phyloP scores from a whole-genome alignment of 2,329 filamentous ascomycete species.

The Fusarium continuum region DNA sequence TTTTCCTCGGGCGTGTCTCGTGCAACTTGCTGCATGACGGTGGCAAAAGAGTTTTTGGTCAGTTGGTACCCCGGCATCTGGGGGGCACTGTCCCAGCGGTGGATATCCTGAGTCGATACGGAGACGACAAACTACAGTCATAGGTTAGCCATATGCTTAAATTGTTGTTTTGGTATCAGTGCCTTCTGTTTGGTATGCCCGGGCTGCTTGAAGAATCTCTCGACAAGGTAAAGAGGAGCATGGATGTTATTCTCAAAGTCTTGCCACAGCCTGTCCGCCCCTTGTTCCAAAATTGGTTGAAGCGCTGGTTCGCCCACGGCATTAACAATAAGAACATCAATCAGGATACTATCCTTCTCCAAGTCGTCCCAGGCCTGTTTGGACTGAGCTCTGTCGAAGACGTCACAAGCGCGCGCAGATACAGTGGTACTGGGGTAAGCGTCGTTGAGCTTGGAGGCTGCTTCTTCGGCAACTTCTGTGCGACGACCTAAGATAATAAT shows the following conservation, averaged over 20 bases:
- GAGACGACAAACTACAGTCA: constrained; percentile 12
- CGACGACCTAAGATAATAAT: constrained; percentile 51
- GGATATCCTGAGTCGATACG: constrained; percentile 36
- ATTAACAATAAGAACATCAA: constrained; percentile 31
- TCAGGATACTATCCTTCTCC: background rate
- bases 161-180: rapidly evolving
- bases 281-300: constrained; percentile 29
- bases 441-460: constrained; percentile 14
- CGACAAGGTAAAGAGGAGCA: constrained; percentile 22
- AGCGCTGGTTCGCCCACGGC: constrained; percentile 17
- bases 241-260: constrained; percentile 38
- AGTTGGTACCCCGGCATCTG: constrained; percentile 47
- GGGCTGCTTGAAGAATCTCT: constrained; percentile 35
- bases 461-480: background rate
- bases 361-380: constrained; percentile 20
- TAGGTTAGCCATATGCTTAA: rapidly evolving
- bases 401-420: background rate
- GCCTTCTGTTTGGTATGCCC: constrained; percentile 22
- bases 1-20: constrained; percentile 43
- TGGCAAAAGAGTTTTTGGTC: constrained; percentile 50
- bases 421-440: constrained; percentile 13
- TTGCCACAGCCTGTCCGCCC: constrained; percentile 33
- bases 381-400: background rate
- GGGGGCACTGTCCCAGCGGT: constrained; percentile 39
- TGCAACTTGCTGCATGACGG: constrained; percentile 50